phyloP scores from a whole-genome alignment of 495 filamentous ascomycete genomes.

The Aspergillus incahuasiensis region DNA sequence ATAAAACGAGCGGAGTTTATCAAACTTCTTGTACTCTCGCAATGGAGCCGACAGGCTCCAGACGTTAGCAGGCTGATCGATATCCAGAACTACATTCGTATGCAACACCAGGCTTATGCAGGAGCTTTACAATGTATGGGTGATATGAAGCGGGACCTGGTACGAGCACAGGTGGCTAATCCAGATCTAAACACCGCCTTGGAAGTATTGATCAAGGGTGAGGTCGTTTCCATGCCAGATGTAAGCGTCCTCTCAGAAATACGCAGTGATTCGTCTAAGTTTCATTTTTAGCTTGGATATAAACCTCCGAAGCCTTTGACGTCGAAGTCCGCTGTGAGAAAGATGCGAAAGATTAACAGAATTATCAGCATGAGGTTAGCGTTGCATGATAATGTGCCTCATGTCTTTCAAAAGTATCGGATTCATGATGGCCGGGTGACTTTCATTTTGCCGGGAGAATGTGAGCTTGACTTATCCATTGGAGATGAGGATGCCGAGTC shows the following conservation, averaged over 20 bases:
- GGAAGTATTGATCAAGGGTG: constrained; percentile 71
- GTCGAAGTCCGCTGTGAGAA: constrained; percentile 58
- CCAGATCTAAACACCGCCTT: constrained; percentile 89
- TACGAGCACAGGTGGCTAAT: constrained; percentile 64
- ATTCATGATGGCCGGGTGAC: constrained; percentile 79
- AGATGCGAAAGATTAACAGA: constrained; percentile 75
- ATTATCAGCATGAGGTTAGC: constrained; percentile 74
- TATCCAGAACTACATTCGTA: constrained; percentile 64
- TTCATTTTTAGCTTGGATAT: constrained; percentile 58
- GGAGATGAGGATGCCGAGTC: constrained; percentile 71
- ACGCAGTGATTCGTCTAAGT: constrained; percentile 30
- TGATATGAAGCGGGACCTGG: constrained; percentile 63
- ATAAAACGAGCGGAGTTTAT: constrained; percentile 69
- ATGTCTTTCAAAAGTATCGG: constrained; percentile 64
- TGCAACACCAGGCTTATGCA: constrained; percentile 53
- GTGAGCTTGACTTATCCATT: constrained; percentile 88
- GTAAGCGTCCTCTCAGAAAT: constrained; percentile 39
- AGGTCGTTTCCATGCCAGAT: constrained; percentile 71
- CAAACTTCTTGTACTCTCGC: constrained; percentile 80
- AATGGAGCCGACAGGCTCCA: constrained; percentile 77
- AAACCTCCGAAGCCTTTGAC: constrained; percentile 69
- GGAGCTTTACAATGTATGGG: constrained; percentile 56
- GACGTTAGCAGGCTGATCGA: constrained; percentile 82
- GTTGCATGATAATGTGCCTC: constrained; percentile 69
- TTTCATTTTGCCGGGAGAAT: constrained; percentile 77